phyloP scores from a whole-genome alignment of 2,329 filamentous ascomycete genomes.

The Teratosphaeria nubilosa region DNA sequence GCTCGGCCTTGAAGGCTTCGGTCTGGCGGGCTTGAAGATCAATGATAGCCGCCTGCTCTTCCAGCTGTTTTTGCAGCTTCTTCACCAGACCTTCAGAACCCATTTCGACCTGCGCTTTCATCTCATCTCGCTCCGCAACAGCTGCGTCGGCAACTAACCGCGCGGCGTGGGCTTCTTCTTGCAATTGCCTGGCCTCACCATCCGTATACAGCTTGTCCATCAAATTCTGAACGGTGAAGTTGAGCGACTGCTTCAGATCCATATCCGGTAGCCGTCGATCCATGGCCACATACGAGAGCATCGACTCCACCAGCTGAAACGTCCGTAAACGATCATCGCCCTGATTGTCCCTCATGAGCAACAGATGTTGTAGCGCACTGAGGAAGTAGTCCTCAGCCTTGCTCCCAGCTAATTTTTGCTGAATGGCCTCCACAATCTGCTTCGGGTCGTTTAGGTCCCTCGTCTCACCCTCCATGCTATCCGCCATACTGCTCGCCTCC shows the following conservation, averaged over 20 bases:
- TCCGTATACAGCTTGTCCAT: slow-evolving; percentile 95
- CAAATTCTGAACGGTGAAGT: slow-evolving; percentile 91
- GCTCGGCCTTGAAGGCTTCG: slow-evolving; percentile 78
- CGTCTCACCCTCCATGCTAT: slow-evolving; percentile 72
- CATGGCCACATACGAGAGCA: slow-evolving; percentile 99
- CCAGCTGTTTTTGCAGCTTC: slow-evolving; percentile 86
- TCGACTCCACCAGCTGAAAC: slow-evolving; percentile 97
- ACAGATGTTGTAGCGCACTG: slow-evolving; percentile 86
- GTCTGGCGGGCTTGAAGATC: slow-evolving; percentile 78
- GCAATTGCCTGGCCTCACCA: slow-evolving; percentile 81
- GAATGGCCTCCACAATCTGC: slow-evolving; percentile 91
- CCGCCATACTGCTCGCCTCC: slow-evolving; percentile 83
- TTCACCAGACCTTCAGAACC: slow-evolving; percentile 88
- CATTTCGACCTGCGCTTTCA: slow-evolving; percentile 76
- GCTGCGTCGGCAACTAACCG: slow-evolving; percentile 91
- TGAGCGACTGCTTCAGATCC: slow-evolving; percentile 94
- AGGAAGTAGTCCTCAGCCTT: slow-evolving; percentile 91
- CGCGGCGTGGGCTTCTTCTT: slow-evolving; percentile 83
- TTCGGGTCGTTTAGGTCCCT: slow-evolving; percentile 87
- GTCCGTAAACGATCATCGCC: slow-evolving; percentile 85
- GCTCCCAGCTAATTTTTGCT: slow-evolving; percentile 70
- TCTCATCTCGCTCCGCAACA: slow-evolving; percentile 91
- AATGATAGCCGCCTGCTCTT: slow-evolving; percentile 84
- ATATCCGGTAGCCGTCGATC: slow-evolving; percentile 89
- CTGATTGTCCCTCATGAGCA: slow-evolving; percentile 84